phyloP scores from a whole-genome alignment of 768 basidiomycete genomes.

The Exsudoporus frostii region DNA sequence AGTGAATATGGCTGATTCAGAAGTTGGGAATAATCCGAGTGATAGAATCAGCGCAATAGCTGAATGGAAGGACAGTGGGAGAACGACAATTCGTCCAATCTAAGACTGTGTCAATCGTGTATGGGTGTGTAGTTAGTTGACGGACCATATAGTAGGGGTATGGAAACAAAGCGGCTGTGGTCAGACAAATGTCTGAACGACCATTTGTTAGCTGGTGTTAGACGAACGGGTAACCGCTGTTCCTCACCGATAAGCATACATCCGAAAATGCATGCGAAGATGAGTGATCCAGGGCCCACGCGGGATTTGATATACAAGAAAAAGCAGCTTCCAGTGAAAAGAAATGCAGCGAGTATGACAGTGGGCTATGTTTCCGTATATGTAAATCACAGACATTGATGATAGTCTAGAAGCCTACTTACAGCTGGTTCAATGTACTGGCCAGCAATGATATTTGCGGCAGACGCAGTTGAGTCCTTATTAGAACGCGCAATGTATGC shows the following conservation, averaged over 20 bases:
- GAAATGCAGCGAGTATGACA: slow-evolving; percentile 56
- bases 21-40: slow-evolving; percentile 57
- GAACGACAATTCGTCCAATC: slow-evolving; percentile 48
- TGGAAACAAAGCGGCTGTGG: slow-evolving; percentile 58
- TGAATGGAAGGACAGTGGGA: slow-evolving; percentile 60
- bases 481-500: slow-evolving; percentile 54
- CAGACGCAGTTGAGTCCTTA: slow-evolving; percentile 37
- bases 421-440: slow-evolving; percentile 53
- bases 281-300: slow-evolving; percentile 61
- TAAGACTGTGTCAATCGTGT: slow-evolving; percentile 18
- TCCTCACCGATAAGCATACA: slow-evolving; percentile 57
- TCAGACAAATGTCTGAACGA: slow-evolving; percentile 52
- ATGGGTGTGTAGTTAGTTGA: not conserved
- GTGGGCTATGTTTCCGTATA: slow-evolving; percentile 42
- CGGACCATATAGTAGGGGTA: slow-evolving; percentile 57
- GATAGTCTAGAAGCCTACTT: slow-evolving; percentile 2
- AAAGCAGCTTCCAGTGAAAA: slow-evolving; percentile 57
- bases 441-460: slow-evolving; percentile 44
- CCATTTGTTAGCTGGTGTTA: not conserved
- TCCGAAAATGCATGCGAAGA: slow-evolving; percentile 52
- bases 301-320: slow-evolving; percentile 60
- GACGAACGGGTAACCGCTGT: not conserved
- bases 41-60: slow-evolving; percentile 52
- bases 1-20: slow-evolving; percentile 59
- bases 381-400: not conserved